These are phyloP conservation scores for Leccinum disarticulatum DNA, from an alignment of 768 basidiomycete species.

Conservation along the genomic window DNA sequence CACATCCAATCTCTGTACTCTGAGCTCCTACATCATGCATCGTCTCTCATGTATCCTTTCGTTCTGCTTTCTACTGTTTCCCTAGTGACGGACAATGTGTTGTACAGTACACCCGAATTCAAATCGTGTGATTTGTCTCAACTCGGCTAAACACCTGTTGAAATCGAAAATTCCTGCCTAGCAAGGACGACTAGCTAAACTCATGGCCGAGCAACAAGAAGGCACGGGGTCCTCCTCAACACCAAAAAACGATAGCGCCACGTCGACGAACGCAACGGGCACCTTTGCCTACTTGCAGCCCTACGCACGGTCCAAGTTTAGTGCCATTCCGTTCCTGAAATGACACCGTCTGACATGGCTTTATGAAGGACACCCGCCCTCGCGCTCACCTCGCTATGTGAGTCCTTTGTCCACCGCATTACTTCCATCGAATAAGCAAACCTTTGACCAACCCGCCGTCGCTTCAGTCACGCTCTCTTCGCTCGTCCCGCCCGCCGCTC, in stretches of 20 bases:
- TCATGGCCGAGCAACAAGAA: constrained; percentile 10
- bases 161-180: neutral
- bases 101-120: constrained; percentile 3
- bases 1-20: neutral
- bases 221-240: neutral
- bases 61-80: constrained; percentile 2
- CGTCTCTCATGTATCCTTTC: constrained; percentile 12
- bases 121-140: neutral
- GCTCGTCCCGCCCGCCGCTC: constrained; percentile 34
- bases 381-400: constrained; percentile 36
- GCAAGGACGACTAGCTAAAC: neutral
- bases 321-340: constrained; percentile 9
- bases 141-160: neutral
- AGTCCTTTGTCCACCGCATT: constrained; percentile 9
- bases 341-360: constrained; percentile 15
- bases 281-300: constrained; percentile 29
- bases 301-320: constrained; percentile 33
- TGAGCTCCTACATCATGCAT: neutral
- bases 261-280: constrained; percentile 20
- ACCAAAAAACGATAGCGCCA: neutral
- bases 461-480: constrained; percentile 38
- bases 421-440: neutral
- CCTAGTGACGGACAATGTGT: constrained; percentile 8
- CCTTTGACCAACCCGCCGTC: neutral
- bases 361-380: constrained; percentile 30